phyloP scores from a whole-genome alignment of 768 basidiomycete species.

The Rhodotorula diobovata region DNA sequence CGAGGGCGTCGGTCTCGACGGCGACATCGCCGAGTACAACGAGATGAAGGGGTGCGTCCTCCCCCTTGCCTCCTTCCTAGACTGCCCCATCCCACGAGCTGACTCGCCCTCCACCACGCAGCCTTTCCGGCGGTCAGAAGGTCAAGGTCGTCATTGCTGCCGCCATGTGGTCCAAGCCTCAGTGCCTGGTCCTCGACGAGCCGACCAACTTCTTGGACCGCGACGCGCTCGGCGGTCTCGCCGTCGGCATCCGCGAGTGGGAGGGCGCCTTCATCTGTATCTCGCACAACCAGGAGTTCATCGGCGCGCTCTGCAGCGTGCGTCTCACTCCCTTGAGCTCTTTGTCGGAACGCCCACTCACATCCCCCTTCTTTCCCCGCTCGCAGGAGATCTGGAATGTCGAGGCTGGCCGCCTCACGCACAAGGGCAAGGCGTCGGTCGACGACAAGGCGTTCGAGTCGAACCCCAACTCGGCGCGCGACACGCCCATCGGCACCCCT shows the following conservation, averaged over 20 bases:
- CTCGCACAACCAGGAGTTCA: slow-evolving; percentile 89
- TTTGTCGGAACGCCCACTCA: slow-evolving; percentile 48
- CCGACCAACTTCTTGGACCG: slow-evolving; percentile 97
- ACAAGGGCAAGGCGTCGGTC: slow-evolving; percentile 79
- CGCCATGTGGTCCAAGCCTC: slow-evolving; percentile 92
- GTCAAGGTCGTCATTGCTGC: slow-evolving; percentile 68
- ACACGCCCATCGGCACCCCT: slow-evolving; percentile 24
- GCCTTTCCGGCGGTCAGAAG: slow-evolving; percentile 89
- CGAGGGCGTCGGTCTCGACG: slow-evolving; percentile 92
- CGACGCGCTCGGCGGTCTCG: slow-evolving; percentile 88
- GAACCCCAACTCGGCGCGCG: slow-evolving; percentile 26
- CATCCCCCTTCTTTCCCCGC: not conserved
- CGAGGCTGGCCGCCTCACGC: slow-evolving; percentile 74
- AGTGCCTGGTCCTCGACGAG: slow-evolving; percentile 52
- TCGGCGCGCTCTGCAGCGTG: slow-evolving; percentile 61
- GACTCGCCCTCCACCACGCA: not conserved
- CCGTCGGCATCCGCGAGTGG: slow-evolving; percentile 93
- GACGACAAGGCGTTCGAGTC: slow-evolving; percentile 71
- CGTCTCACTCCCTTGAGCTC: slow-evolving; percentile 67
- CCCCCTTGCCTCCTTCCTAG: not conserved
- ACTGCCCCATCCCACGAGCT: no score
- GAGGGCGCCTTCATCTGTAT: slow-evolving; percentile 91
- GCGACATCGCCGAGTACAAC: slow-evolving; percentile 96
- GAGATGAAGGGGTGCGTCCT: slow-evolving; percentile 69
- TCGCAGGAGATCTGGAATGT: slow-evolving; percentile 81